A percentile compares a stretch with the other conserved stretches of the same genome.
These are phyloP conservation scores for Penicillium odoratum DNA, from an alignment of 495 filamentous ascomycete genomes.

Conservation along the genomic window DNA sequence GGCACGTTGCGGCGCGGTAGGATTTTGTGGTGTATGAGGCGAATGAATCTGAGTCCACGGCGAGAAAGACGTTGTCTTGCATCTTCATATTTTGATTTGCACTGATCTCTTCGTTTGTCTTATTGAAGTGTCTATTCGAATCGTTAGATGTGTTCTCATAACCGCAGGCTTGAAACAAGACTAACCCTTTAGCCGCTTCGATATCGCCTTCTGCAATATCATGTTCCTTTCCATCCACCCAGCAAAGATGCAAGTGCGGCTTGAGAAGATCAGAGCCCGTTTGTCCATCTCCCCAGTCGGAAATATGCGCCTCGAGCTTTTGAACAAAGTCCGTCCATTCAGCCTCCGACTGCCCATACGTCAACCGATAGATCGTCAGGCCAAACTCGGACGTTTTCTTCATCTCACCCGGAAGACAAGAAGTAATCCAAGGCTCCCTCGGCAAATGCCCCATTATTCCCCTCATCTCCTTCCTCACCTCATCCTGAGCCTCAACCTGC, in stretches of 20 bases:
- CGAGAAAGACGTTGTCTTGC: constrained; percentile 15
- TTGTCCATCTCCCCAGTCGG: constrained; percentile 30
- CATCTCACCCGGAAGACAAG: background rate
- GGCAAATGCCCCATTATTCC: constrained; percentile 21
- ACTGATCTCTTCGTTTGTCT: background rate
- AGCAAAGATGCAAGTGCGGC: constrained; percentile 28
- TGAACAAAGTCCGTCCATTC: constrained; percentile 28
- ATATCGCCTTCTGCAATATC: constrained; percentile 29
- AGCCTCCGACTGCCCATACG: constrained; percentile 25
- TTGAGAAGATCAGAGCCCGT: constrained; percentile 25
- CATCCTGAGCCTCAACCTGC: constrained; percentile 23
- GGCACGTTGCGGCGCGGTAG: constrained; percentile 12
- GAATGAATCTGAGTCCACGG: constrained; percentile 25
- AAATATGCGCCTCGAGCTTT: constrained; percentile 27
- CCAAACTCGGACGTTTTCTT: constrained; percentile 12
- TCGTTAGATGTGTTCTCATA: background rate
- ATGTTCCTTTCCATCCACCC: constrained; percentile 33
- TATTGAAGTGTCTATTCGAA: background rate
- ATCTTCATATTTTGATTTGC: background rate
- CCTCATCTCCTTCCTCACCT: constrained; percentile 18
- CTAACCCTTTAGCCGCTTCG: constrained; percentile 31
- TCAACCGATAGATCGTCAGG: constrained; percentile 34
- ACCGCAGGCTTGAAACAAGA: background rate
- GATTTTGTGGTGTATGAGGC: constrained; percentile 24
- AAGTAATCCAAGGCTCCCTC: constrained; percentile 18